Evolutionary conservation across 495 filamentous ascomycete genomes (phyloP), one percentile per base, ranked within the genome.

Genomic region (Apiosordaria backusii): DNA sequence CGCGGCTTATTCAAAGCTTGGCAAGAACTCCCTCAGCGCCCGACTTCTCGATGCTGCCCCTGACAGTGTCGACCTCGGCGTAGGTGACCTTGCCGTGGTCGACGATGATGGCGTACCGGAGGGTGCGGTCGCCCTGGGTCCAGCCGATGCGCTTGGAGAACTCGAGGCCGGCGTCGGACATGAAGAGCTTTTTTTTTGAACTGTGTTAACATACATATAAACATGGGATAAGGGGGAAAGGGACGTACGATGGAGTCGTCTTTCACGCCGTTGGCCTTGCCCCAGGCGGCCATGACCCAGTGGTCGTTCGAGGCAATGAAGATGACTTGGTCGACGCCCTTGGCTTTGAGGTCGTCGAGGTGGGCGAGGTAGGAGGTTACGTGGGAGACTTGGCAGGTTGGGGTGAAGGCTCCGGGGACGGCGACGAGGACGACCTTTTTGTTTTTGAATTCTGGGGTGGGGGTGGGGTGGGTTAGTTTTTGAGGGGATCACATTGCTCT

Each of bases 351-450:
- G 76, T 89, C 80, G 50, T 83, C 75, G 59, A 91, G 79, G 70
- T 92, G 89, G 79, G 84, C 78, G 68, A 95, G 86, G 86, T 93
- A 97, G 66, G 90, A 90, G 53, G 92, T 90, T 70, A 98, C 84
- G 82, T 98, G 93, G 73, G 84, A 83, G 72, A 87, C 90, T 65
- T 91, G 90, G 86, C 94, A 98, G 71, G 91, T 90, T 50, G 94
- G 94, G 52, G 94, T 98, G 88, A 98, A 98, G 62, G 94, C 94
- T 71, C 93, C 93, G 65, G 93, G 93, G 63, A 97, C 90, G 70
- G 91, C 86, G 80, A 97, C 90, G 72, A 98, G 83, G 70, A 97
- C 89, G 65, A 94, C 90, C 80, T 95, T 96, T 85, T 96, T 97
- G 82, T 88, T 79, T 64, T 87, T 85, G 82, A 89, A 96, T 72